These are phyloP conservation scores for Bipolaris bicolor DNA, from an alignment of 2,329 filamentous ascomycete genomes.

Conservation along the genomic window DNA sequence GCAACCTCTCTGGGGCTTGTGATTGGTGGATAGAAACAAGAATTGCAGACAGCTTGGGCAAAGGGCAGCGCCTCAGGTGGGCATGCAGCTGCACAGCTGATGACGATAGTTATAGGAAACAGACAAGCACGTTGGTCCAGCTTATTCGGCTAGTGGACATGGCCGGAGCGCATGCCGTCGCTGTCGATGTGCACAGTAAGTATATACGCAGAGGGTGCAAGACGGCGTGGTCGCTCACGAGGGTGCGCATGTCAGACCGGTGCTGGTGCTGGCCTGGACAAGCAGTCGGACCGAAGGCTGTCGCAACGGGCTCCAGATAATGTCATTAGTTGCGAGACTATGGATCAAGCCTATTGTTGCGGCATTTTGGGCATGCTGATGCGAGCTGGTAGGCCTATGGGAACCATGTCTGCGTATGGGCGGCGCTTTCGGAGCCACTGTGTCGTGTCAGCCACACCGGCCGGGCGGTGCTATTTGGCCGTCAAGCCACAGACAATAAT, in stretches of 20 bases:
- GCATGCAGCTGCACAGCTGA: conserved; percentile 5
- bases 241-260: conserved; percentile 1
- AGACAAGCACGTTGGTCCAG: conserved; percentile 6
- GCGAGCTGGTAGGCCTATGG: conserved; percentile 1
- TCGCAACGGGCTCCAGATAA: conserved; percentile 1
- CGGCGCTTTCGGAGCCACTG: neutral
- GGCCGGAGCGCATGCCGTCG: neutral
- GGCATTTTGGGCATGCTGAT: neutral
- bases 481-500: conserved; percentile 5
- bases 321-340: neutral
- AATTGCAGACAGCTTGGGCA: neutral
- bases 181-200: neutral
- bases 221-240: neutral
- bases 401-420: neutral
- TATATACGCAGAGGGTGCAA: too few species aligned
- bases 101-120: neutral
- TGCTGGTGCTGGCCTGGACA: neutral
- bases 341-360: neutral
- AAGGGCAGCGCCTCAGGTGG: conserved; percentile 6
- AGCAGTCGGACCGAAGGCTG: neutral
- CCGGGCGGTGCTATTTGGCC: neutral
- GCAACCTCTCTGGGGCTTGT: conserved; percentile 8
- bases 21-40: conserved; percentile 9
- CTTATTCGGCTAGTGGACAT: conserved; percentile 10
- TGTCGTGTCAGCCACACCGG: neutral